Conservation (phyloP, 495 filamentous ascomycete species). For the Oleoguttula mirabilis region DNA sequence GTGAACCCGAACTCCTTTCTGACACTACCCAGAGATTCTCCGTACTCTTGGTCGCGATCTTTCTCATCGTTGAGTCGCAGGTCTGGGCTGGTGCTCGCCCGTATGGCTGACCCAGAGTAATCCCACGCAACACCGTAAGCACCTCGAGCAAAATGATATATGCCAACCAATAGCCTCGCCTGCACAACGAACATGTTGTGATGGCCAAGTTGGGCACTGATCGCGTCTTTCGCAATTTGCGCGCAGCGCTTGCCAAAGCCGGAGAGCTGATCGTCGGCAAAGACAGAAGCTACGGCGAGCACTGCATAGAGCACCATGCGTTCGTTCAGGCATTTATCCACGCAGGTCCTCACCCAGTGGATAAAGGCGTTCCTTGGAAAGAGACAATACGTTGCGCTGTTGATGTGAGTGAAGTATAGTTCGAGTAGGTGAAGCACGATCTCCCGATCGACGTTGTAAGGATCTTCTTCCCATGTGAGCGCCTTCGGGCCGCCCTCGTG, state of each 20-base stretch:
- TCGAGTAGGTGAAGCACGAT: conserved; percentile 40
- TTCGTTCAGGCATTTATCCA: conserved; percentile 48
- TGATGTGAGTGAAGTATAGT: conserved; percentile 42
- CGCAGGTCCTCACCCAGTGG: conserved; percentile 41
- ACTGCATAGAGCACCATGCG: conserved; percentile 59
- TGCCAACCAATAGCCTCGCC: conserved; percentile 46
- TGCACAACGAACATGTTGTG: conserved; percentile 51
- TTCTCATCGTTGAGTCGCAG: conserved; percentile 51
- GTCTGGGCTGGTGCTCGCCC: conserved; percentile 37
- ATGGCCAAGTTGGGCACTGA: conserved; percentile 37
- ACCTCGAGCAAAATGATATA: conserved; percentile 52
- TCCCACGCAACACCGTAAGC: conserved; percentile 46
- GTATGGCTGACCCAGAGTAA: conserved; percentile 44
- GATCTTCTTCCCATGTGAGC: conserved; percentile 42
- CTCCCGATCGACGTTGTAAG: conserved; percentile 38
- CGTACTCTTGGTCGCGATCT: conserved; percentile 36
- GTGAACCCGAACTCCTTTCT: conserved; percentile 28
- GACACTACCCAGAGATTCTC: conserved; percentile 21
- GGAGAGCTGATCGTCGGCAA: conserved; percentile 36
- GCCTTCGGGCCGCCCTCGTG: neutral
- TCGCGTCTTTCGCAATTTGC: conserved; percentile 46
- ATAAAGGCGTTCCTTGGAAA: conserved; percentile 43
- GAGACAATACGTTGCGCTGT: conserved; percentile 42
- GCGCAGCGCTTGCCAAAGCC: conserved; percentile 38
- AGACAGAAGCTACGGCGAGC: conserved; percentile 46